These are phyloP conservation scores for Suhomyces sp. DNA, from an alignment of 805 yeast genomes.

Conservation along the genomic window DNA sequence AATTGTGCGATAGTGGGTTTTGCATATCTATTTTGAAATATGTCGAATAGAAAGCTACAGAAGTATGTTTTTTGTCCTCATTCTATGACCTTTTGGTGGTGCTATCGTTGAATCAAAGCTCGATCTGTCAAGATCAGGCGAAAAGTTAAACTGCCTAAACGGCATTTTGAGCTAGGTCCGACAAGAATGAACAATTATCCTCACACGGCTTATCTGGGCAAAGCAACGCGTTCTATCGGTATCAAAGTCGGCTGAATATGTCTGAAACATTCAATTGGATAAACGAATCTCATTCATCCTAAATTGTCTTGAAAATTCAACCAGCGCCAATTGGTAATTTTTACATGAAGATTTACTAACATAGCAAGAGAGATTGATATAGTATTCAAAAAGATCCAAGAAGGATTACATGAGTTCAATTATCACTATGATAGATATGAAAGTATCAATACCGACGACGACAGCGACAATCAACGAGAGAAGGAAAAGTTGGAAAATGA, in stretches of 20 bases:
- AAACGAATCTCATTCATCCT: background rate
- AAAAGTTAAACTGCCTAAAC: background rate
- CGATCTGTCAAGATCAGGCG: background rate
- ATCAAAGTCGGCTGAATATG: background rate
- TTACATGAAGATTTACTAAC: background rate
- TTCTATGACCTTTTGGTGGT: background rate
- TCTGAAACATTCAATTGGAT: background rate
- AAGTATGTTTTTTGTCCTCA: constrained; percentile 25
- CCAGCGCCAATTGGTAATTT: background rate
- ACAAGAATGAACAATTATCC: background rate
- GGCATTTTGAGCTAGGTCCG: background rate
- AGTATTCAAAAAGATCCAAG: constrained; percentile 43
- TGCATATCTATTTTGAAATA: constrained; percentile 5
- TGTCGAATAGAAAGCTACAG: constrained; percentile 35
- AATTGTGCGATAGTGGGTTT: background rate
- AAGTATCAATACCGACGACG: constrained; percentile 25
- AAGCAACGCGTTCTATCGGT: background rate
- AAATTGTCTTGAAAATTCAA: background rate
- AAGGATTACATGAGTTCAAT: constrained; percentile 44
- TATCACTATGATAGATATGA: constrained; percentile 45
- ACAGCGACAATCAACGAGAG: constrained; percentile 43
- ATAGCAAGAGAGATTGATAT: constrained; percentile 13
- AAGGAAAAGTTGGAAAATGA: constrained; percentile 43
- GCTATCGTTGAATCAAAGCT: background rate
- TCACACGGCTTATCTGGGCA: background rate